phyloP scores from a whole-genome alignment of 495 filamentous ascomycete genomes.

The Arthonia radiata region DNA sequence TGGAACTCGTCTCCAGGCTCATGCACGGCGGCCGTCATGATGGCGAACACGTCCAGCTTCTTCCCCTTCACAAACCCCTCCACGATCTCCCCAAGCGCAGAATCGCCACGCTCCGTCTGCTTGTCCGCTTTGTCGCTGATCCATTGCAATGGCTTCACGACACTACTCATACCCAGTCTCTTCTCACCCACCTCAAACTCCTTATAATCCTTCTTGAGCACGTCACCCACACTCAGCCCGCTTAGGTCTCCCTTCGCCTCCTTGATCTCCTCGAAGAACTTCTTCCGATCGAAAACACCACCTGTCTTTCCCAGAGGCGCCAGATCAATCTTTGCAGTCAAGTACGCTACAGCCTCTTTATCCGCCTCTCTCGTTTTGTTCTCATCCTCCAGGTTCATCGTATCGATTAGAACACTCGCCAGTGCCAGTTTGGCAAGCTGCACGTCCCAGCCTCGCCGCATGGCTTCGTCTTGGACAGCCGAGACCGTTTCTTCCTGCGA shows the following conservation, averaged over 20 bases:
- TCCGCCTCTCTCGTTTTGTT: conserved; percentile 57
- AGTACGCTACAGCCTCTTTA: conserved; percentile 32
- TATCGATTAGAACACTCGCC: conserved; percentile 67
- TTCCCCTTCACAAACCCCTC: conserved; percentile 29
- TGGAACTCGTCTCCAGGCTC: conserved; percentile 29
- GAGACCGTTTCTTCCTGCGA: background rate
- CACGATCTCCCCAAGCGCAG: conserved; percentile 22
- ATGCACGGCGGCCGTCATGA: conserved; percentile 50
- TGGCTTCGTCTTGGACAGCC: conserved; percentile 13
- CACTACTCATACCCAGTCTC: conserved; percentile 48
- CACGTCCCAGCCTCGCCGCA: background rate
- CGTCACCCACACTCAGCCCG: conserved; percentile 38
- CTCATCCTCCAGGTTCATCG: conserved; percentile 38
- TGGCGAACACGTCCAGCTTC: conserved; percentile 34
- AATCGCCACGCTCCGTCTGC: conserved; percentile 8
- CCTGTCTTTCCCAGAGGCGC: conserved; percentile 4
- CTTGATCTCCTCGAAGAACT: conserved; percentile 38
- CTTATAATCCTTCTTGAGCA: conserved; percentile 83
- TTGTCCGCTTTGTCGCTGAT: conserved; percentile 29
- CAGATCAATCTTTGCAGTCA: conserved; percentile 28
- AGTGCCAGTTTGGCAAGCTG: conserved; percentile 17
- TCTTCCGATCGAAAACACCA: conserved; percentile 24
- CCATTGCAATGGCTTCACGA: conserved; percentile 41
- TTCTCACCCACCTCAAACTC: conserved; percentile 32
- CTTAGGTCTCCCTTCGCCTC: conserved; percentile 49